Conservation (phyloP, 164 flowering plant genomes). For the Vitis rotundifolia region DNA sequence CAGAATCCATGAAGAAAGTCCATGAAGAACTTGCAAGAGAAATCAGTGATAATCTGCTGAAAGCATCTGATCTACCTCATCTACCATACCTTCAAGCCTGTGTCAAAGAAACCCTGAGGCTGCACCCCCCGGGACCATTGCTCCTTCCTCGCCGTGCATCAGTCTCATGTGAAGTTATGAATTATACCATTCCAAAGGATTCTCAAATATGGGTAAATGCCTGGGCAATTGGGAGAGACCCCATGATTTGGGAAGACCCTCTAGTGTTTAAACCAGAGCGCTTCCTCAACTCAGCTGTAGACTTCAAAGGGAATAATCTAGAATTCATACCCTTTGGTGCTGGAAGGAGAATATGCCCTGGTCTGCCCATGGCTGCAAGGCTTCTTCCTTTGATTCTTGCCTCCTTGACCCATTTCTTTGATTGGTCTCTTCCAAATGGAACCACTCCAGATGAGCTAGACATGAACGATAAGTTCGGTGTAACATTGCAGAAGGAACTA, state of each 20-base stretch:
- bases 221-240: conserved; percentile 28
- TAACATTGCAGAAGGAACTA: conserved; percentile 15
- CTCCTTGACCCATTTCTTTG: conserved; percentile 16
- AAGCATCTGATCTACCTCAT: conserved; percentile 8
- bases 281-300: conserved; percentile 7
- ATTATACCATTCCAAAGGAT: conserved; percentile 26
- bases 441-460: conserved; percentile 4
- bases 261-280: conserved; percentile 17
- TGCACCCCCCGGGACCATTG: conserved; percentile 30
- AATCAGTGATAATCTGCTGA: not conserved
- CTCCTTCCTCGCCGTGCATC: conserved; percentile 18
- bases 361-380: conserved; percentile 30
- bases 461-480: conserved; percentile 18
- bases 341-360: conserved; percentile 29
- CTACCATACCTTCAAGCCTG: conserved; percentile 20
- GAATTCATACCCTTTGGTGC: conserved; percentile 32
- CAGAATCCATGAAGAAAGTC: conserved; percentile 18
- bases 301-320: conserved; percentile 19
- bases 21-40: conserved; percentile 16
- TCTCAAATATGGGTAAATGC: conserved; percentile 16
- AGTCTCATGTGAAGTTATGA: conserved; percentile 14
- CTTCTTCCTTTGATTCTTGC: conserved; percentile 11
- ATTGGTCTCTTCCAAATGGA: conserved; percentile 24
- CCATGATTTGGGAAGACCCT: conserved; percentile 11
- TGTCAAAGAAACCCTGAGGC: conserved; percentile 9